Evolutionary conservation across 1,284 basidiomycete genomes (phyloP).

Genomic region (Ustilago crameri): DNA sequence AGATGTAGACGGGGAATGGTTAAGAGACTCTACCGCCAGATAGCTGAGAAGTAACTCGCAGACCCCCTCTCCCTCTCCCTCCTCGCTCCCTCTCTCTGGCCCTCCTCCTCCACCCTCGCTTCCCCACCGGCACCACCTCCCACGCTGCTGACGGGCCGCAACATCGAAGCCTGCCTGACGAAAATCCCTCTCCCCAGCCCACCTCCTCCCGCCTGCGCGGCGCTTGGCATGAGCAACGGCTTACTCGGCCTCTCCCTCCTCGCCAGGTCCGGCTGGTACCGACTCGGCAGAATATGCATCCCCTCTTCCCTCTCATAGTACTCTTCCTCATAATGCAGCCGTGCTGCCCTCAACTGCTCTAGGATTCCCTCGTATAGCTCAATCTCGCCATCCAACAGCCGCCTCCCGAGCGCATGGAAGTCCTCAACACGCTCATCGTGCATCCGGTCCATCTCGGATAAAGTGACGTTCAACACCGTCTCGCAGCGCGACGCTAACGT

Average conservation of each 20-base stretch:
- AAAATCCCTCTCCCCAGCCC: constrained; percentile 16
- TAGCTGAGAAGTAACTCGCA: constrained; percentile 21
- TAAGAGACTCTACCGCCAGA: constrained; percentile 28
- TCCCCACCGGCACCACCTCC: constrained; percentile 2
- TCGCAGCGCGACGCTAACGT: constrained; percentile 80
- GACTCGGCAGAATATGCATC: constrained; percentile 20
- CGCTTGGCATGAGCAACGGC: constrained; percentile 39
- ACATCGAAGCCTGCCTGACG: constrained; percentile 14
- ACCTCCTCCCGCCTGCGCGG: constrained; percentile 6
- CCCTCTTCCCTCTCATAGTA: constrained; percentile 35
- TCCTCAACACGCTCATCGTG: constrained; percentile 58
- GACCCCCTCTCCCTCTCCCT: background rate
- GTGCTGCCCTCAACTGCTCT: constrained; percentile 31
- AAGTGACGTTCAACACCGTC: constrained; percentile 85
- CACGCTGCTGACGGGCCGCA: constrained; percentile 25
- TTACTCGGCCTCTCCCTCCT: constrained; percentile 17
- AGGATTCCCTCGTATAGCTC: constrained; percentile 49
- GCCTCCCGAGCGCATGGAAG: constrained; percentile 42
- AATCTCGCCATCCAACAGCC: constrained; percentile 52
- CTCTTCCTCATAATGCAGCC: constrained; percentile 37
- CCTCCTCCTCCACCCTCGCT: background rate
- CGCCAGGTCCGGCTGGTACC: constrained; percentile 30
- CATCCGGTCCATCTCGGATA: constrained; percentile 81
- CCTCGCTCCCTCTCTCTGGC: background rate
- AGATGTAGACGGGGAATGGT: too few relatives aligned